phyloP scores from a whole-genome alignment of 768 basidiomycete genomes.

The Boletus pseudo-olivaceus region DNA sequence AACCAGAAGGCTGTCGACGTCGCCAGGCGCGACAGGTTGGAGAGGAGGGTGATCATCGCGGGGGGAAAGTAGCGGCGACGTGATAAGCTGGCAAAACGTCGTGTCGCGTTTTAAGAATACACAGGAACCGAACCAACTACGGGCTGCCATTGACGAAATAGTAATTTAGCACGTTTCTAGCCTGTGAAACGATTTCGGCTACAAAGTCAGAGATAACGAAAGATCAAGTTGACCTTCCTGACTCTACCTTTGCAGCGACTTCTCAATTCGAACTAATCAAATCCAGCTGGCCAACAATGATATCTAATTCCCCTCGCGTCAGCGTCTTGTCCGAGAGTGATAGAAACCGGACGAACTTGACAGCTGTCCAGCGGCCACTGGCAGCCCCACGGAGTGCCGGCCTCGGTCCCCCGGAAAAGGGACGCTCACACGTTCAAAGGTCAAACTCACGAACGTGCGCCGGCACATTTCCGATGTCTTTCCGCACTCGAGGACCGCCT shows the following conservation, averaged over 20 bases:
- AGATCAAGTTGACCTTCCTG: neutral
- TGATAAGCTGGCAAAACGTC: slow-evolving; percentile 9
- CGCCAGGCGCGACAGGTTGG: slow-evolving; percentile 16
- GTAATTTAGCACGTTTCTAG: slow-evolving; percentile 23
- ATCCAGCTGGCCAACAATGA: neutral
- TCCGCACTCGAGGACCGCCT: neutral
- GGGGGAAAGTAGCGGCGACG: slow-evolving; percentile 18
- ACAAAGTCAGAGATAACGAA: slow-evolving; percentile 15
- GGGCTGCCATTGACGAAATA: slow-evolving; percentile 9
- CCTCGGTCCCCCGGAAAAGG: neutral
- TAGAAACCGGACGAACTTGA: slow-evolving; percentile 16
- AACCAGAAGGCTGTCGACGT: slow-evolving; percentile 23
- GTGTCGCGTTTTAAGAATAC: slow-evolving; percentile 22
- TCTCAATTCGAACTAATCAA: slow-evolving; percentile 1
- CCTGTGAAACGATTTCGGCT: slow-evolving; percentile 23
- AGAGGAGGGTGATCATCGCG: slow-evolving; percentile 22
- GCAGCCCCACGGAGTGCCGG: neutral
- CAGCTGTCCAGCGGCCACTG: neutral
- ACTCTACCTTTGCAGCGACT: slow-evolving; percentile 11
- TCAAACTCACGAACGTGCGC: slow-evolving; percentile 12
- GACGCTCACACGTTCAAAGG: slow-evolving; percentile 7
- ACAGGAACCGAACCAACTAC: slow-evolving; percentile 14
- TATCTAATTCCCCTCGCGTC: neutral
- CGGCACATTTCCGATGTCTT: neutral
- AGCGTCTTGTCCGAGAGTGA: neutral